Evolutionary conservation across 441 rosid species (phyloP).

Genomic region (Lepidium campestre): DNA sequence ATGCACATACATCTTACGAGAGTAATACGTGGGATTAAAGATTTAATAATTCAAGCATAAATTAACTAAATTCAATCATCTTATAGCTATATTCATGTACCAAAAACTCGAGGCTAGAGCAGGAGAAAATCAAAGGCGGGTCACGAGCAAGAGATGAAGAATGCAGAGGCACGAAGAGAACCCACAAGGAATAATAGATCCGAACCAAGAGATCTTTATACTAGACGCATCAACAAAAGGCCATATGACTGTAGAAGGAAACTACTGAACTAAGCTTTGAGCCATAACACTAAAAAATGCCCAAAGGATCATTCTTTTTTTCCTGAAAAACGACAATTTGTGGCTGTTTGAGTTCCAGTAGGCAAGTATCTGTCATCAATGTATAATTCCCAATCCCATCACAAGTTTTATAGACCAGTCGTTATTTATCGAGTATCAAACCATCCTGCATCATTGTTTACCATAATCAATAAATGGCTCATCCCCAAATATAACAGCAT

Average conservation of each 20-base stretch:
- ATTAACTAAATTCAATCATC: not conserved
- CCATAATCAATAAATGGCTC: constrained; percentile 11
- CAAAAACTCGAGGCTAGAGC: not conserved
- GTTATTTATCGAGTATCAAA: constrained; percentile 16
- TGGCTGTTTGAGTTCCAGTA: constrained; percentile 15
- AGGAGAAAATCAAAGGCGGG: not conserved
- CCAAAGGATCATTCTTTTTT: not conserved
- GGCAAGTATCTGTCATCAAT: constrained; percentile 16
- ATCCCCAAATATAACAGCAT: constrained; percentile 15
- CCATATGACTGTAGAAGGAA: not conserved
- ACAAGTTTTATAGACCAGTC: constrained; percentile 20
- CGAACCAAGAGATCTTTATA: not conserved
- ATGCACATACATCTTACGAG: not conserved
- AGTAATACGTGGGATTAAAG: not conserved
- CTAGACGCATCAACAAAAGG: constrained; percentile 4
- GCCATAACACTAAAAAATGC: constrained; percentile 1
- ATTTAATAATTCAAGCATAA: not conserved
- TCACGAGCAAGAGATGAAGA: not conserved
- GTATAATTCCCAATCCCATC: constrained; percentile 22
- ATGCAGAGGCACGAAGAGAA: constrained; percentile 4
- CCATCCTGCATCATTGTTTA: constrained; percentile 32
- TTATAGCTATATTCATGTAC: not conserved
- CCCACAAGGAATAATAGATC: not conserved
- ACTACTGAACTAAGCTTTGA: not conserved
- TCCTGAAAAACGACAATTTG: not conserved